Evolutionary conservation across 2,329 filamentous ascomycete genomes (phyloP).

Genomic region (Graphium sp.): DNA sequence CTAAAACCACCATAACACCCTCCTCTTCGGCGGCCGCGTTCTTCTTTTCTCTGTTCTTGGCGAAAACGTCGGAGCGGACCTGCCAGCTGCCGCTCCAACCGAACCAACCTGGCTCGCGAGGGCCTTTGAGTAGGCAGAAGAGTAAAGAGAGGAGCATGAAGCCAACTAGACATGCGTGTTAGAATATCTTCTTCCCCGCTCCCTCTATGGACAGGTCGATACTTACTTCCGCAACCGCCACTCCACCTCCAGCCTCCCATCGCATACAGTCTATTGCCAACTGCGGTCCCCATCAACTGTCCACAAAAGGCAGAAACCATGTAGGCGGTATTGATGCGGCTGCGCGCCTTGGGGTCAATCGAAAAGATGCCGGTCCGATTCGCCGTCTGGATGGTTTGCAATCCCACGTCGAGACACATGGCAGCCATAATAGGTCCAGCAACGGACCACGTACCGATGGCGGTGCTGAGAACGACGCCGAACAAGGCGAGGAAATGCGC

Average conservation of each 20-base stretch:
- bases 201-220: too few relatives aligned
- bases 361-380: conserved; percentile 55
- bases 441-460: conserved; percentile 46
- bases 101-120: conserved; percentile 3
- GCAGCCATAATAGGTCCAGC: conserved; percentile 60
- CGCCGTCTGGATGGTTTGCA: conserved; percentile 58
- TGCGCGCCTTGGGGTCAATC: conserved; percentile 54
- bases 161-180: conserved; percentile 1
- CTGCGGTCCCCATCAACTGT: conserved; percentile 53
- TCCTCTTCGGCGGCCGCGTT: too few relatives aligned
- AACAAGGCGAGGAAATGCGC: conserved; percentile 40
- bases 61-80: not conserved
- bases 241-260: conserved; percentile 32
- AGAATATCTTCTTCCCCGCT: too few relatives aligned
- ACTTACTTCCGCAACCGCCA: conserved; percentile 17
- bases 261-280: conserved; percentile 35
- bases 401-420: conserved; percentile 51
- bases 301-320: conserved; percentile 64
- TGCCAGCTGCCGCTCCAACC: conserved; percentile 3
- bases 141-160: conserved; percentile 8
- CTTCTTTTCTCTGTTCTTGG: too few relatives aligned
- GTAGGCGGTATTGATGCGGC: conserved; percentile 66
- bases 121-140: conserved; percentile 1
- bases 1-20: too few relatives aligned
- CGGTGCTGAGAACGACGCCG: conserved; percentile 52